Evolutionary conservation across 2,329 filamentous ascomycete species (phyloP), one percentile per base, ranked within the genome.

Genomic region (Orbilia ellipsospora): DNA sequence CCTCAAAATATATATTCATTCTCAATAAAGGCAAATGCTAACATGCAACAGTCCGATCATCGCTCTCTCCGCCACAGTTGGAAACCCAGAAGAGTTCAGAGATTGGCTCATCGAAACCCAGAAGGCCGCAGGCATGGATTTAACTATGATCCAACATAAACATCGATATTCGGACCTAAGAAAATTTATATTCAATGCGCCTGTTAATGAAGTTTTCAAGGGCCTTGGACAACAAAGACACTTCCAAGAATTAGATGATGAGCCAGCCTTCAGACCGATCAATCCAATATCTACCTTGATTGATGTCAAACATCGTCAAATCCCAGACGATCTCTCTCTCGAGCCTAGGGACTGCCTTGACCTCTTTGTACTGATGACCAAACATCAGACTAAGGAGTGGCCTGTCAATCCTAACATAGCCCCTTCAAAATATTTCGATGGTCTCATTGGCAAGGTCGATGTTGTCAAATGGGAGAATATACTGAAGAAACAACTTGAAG

Each of bases 51-150:
- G 90, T 78, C 91, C 90, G 0, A 91, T 94, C 59, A 90, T 94
- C 77, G 91, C 91, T 0, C 85, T 94, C 0, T 94, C 91, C 0
- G 92, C 91, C 0, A 94, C 92, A 0, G 89, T 94, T 13, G 91
- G 91, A 2, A 94, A 94, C 77, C 90, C 90, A 0, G 81, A 86
- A 1, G 87, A 90, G 78, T 93, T 94, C 82, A 87, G 84, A 63
- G 83, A 85, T 28, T 94, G 91, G 91, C 84, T 94, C 0, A 83
- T 83, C 0, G 85, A 85, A 2, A 89, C 90, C 0, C 90, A 93
- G 78, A 85, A 85, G 68, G 84, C 85, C 0, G 89, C 89, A 70
- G 89, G 90, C 0, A 86, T 87, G 48, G 85, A 90, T 0, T 80
- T 94, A 13, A 87, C 86, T 20, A 91, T 91, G 86, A 87, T 94